Evolutionary conservation across 2,329 filamentous ascomycete genomes (phyloP), one percentile per base, ranked within the genome.

Genomic region (Paecilomyces formosus): DNA sequence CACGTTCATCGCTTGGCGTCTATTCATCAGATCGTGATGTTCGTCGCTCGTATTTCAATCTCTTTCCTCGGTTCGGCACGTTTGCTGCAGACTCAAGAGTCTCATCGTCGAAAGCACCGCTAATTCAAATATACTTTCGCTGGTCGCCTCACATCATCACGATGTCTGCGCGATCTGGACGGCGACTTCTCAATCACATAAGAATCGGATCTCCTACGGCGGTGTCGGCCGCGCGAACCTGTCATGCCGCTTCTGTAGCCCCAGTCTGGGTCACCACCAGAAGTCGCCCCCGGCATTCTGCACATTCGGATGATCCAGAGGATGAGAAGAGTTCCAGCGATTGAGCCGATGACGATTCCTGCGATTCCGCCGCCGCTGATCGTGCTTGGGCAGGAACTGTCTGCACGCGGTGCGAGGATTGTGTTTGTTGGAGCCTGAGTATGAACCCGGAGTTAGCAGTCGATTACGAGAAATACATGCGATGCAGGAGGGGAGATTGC

Each of bases 281-380:
- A 60, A 22, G 59, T 63, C 1, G 66, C 65, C 0, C 66, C 65
- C 3, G 66, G 65, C 8, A 68, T 54, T 18, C 59, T 58, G 49
- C 68, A 72, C 6, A 69, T 28, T 18, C 66, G 65, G 60, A 69
- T 69, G n/a, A 76, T 63, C 73, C 73, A 76, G 5, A 72, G 59
- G 5, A 76, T 55, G 3, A 76, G 60, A 2, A 75, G 64, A 0
- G 70, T 72, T 7, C 72, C 74, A 3, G 66, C 70, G 39, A 76
- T 73, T n/a, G 70, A 68, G 11, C 74, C 74, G 55, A 76, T 66
- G 18, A 76, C 72, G 54, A 76, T 76, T 9, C 74, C 74, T 0
- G 73, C 74, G 28, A 76, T 72, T 3, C 61, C 72, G 1, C 74
- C 73, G 15, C 71, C 65, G n/a, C 64, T 66, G 18, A 76, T 67